phyloP scores from a whole-genome alignment of 306 rosid genomes.

The Medicago truncatula region DNA sequence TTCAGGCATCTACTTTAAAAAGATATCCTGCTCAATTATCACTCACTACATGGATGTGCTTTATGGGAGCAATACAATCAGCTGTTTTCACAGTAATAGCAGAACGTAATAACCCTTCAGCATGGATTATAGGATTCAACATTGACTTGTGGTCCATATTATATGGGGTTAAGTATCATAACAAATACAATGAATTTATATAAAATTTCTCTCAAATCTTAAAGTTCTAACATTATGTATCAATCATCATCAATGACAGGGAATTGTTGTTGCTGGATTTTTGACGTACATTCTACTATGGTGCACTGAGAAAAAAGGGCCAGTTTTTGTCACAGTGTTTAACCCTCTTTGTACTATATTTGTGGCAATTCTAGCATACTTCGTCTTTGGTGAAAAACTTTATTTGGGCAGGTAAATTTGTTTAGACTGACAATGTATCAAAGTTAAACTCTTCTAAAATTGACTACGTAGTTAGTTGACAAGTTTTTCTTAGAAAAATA shows the following conservation, averaged over 20 bases:
- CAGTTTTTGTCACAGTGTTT: conserved; percentile 85
- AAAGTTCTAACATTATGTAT: conserved; percentile 3
- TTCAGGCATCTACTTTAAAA: conserved; percentile 78
- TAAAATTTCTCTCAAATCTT: background rate
- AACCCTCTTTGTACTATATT: conserved; percentile 67
- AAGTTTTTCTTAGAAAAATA: no score
- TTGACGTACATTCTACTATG: conserved; percentile 68
- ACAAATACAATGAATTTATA: background rate
- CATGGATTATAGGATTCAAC: conserved; percentile 73
- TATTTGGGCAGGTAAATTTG: conserved; percentile 66
- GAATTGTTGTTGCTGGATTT: conserved; percentile 62
- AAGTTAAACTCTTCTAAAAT: no score
- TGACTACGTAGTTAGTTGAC: no score
- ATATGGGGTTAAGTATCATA: conserved; percentile 63
- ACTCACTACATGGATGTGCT: conserved; percentile 75
- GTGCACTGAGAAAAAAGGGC: conserved; percentile 80
- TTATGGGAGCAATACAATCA: conserved; percentile 83
- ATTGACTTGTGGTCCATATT: conserved; percentile 73
- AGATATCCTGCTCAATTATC: conserved; percentile 85
- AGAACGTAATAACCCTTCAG: conserved; percentile 55
- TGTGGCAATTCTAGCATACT: conserved; percentile 76
- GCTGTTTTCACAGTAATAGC: conserved; percentile 58
- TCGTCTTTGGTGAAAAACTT: conserved; percentile 81
- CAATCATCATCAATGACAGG: conserved; percentile 56
- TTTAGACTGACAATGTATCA: background rate